Evolutionary conservation across 176 grass and related monocot species (phyloP), one percentile per base, ranked within the genome.

Genomic region (Guadua angustifolia): DNA sequence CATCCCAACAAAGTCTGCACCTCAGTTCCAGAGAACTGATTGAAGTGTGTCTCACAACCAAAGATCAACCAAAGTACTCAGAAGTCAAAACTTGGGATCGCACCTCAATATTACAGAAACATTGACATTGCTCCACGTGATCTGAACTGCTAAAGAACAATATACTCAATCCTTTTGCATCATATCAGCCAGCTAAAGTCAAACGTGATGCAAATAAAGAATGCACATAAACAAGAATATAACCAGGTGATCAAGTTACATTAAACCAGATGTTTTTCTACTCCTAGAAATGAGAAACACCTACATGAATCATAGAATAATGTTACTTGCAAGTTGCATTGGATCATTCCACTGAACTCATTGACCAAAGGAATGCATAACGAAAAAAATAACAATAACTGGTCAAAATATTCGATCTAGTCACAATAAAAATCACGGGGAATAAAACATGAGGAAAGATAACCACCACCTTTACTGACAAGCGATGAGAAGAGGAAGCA

Each of bases 391-490:
- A 44, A 15, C 26, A 52, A 9, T 3, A 15, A 22, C 17, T 14
- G 12, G 13, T 49, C 44, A 7, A 22, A 64, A 67, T 21, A 82
- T 73, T 75, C 49, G 13, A 57, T 73, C 66, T 35, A 84, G 69
- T 68, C 21, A 68, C 50, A 25, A 65, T 35, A 67, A 60, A 42
- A 68, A 49, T 14, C 16, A 18, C 58, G 59, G 0, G 17, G 73
- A 86, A 73, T 55, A 46, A 55, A 83, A 50, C 39, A 50, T 12
- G 59, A 69, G 51, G 74, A 42, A 45, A 75, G 5, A 10, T 45
- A 74, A 18, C 36, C 12, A 35, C 39, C 77, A 97, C 95, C 92
- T 97, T 92, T 94, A 77, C 56, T 89, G 85, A 93, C 74, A 59
- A 87, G 75, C 65, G 89, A 89, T 46, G 92, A 87, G 82, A 92